Percentiles rank a stretch among this genome's conserved stretches.
Evolutionary conservation across 345 rosid genomes (phyloP).

Genomic region (Kandelia obovata): DNA sequence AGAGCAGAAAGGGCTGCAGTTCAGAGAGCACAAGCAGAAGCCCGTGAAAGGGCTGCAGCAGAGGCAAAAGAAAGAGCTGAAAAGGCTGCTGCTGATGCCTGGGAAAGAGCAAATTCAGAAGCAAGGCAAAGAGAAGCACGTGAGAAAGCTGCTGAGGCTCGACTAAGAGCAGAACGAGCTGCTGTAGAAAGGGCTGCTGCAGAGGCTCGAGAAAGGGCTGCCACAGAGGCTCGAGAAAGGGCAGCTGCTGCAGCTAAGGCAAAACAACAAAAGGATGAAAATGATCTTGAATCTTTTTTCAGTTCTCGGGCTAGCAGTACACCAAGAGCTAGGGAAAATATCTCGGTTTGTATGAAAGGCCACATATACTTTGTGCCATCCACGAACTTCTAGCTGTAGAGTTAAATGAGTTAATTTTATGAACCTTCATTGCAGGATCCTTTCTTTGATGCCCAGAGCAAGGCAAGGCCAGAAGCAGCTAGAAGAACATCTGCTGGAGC

Average conservation of each 20-base stretch:
- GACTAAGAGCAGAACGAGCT: slow-evolving; percentile 69
- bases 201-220: slow-evolving; percentile 37
- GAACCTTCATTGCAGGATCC: slow-evolving; percentile 57
- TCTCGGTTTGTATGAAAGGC: slow-evolving; percentile 46
- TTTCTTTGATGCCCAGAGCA: slow-evolving; percentile 62
- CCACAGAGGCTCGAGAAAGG: slow-evolving; percentile 26
- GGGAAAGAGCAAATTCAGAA: slow-evolving; percentile 60
- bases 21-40: slow-evolving; percentile 93
- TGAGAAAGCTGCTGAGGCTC: slow-evolving; percentile 44
- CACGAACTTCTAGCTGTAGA: not conserved
- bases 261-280: slow-evolving; percentile 51
- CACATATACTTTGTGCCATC: slow-evolving; percentile 10
- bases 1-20: slow-evolving; percentile 93
- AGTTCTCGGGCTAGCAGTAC: slow-evolving; percentile 76
- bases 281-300: slow-evolving; percentile 88
- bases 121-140: slow-evolving; percentile 51
- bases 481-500: slow-evolving; percentile 52
- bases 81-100: slow-evolving; percentile 86
- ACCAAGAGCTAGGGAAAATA: slow-evolving; percentile 72
- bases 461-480: slow-evolving; percentile 62
- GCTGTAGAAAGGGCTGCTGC: slow-evolving; percentile 65
- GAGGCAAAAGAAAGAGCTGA: slow-evolving; percentile 86
- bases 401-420: slow-evolving; percentile 15
- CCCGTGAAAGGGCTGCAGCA: slow-evolving; percentile 90
- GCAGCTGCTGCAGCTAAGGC: slow-evolving; percentile 64